phyloP scores from a whole-genome alignment of 306 rosid species.

The Vigna nakashimae region DNA sequence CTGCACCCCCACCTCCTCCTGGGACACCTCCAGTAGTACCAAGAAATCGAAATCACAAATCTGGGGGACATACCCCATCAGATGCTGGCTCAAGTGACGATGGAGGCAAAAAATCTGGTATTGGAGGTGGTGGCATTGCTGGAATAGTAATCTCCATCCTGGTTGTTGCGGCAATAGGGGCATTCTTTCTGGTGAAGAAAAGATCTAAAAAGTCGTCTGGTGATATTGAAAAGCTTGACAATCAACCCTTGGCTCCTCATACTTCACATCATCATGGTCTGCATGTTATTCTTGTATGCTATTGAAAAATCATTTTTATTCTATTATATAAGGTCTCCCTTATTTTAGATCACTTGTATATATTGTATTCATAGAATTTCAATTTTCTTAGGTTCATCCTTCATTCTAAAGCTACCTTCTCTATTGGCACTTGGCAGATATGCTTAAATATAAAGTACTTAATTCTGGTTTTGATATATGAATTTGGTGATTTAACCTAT shows the following conservation, averaged over 20 bases:
- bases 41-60: conserved; percentile 56
- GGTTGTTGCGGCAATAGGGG: conserved; percentile 76
- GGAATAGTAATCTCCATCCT: conserved; percentile 89
- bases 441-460: not conserved
- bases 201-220: conserved; percentile 68
- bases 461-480: conserved; percentile 21
- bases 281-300: conserved; percentile 32
- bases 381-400: not conserved
- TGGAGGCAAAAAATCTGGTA: conserved; percentile 79
- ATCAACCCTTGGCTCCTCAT: conserved; percentile 61
- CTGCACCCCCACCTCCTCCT: conserved; percentile 99
- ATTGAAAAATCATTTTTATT: conserved; percentile 32
- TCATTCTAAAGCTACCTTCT: conserved; percentile 15
- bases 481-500: not conserved
- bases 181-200: conserved; percentile 79
- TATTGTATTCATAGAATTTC: conserved; percentile 19
- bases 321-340: not conserved
- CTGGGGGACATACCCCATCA: conserved; percentile 61
- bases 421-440: not conserved
- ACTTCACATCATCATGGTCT: conserved; percentile 63
- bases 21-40: conserved; percentile 77
- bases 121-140: conserved; percentile 90
- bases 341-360: conserved; percentile 1
- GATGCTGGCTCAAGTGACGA: conserved; percentile 52
- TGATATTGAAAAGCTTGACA: conserved; percentile 76